Evolutionary conservation across 1,139 yeast genomes (phyloP).

Genomic region (Diutina neorugosa): DNA sequence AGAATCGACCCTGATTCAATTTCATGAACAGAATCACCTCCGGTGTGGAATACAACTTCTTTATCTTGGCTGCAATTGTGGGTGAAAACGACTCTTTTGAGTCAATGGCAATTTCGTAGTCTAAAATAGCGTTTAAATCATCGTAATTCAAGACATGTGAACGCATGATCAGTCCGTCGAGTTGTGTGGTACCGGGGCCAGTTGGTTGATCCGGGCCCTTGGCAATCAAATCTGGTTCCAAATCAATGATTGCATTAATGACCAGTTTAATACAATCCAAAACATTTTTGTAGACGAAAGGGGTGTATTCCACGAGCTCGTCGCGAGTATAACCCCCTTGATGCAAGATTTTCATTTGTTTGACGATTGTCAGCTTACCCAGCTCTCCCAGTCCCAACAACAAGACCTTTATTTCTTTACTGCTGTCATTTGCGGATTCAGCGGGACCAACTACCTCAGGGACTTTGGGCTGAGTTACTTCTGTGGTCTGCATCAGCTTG

Average conservation of each 20-base stretch:
- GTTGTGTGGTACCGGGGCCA: slow-evolving; percentile 1
- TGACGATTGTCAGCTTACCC: slow-evolving; percentile 67
- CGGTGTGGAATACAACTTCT: slow-evolving; percentile 40
- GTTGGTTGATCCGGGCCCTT: not conserved
- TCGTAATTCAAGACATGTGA: slow-evolving; percentile 17
- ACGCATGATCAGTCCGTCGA: slow-evolving; percentile 3
- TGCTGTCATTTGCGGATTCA: not conserved
- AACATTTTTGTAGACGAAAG: slow-evolving; percentile 58
- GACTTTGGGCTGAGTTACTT: not conserved
- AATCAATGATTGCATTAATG: slow-evolving; percentile 42
- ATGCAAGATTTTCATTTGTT: slow-evolving; percentile 64
- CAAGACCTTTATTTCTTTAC: slow-evolving; percentile 44
- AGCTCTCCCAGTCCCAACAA: slow-evolving; percentile 71
- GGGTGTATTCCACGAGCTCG: slow-evolving; percentile 54
- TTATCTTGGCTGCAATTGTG: slow-evolving; percentile 32
- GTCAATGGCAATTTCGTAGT: slow-evolving; percentile 34
- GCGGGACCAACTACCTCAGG: not conserved
- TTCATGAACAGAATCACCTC: slow-evolving; percentile 46
- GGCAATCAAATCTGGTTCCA: slow-evolving; percentile 33
- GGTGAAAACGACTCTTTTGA: slow-evolving; percentile 33
- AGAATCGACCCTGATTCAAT: slow-evolving; percentile 61
- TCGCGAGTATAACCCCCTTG: slow-evolving; percentile 56
- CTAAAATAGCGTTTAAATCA: slow-evolving; percentile 36
- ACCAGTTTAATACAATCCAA: slow-evolving; percentile 55
- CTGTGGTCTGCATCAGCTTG: not conserved